Base-by-base conservation (phyloP, 2,329 filamentous ascomycete genomes). In the Penicillium capsulatum region DNA sequence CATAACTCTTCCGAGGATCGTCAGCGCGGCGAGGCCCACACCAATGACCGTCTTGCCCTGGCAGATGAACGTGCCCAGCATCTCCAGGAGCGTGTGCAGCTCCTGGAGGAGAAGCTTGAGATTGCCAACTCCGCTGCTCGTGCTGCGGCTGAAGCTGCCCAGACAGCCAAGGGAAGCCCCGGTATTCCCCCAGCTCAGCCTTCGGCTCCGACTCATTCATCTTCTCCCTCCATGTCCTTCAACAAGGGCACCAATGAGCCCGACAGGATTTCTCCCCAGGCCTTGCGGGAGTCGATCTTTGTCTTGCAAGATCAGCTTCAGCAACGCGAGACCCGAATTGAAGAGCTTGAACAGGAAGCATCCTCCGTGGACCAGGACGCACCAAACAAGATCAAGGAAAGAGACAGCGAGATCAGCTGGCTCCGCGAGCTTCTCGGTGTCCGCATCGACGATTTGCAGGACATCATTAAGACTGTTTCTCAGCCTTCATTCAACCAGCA, bases 231-330 rank as follows among this genome's bases (percentile, higher is more conserved):
- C 4, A 60, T 72, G 44, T 67, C 71, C 17, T 64, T 67, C 31
- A 62, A 51, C 17, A 58, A 65, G 45, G 59, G 66, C 44, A 59
- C 67, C 35, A 74, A 76, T 15, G 67, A 81, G 3, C 85, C 87
- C 0, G 88, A 92, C 63, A 94, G 85, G 73, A 87, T 96, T 42
- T 96, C 91, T 2, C 87, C 90, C 1, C 91, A 97, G 66, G 92
- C 92, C 5, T 77, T 98, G 20, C 84, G 92, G 19, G 92, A 98
- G 66, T 95, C 90, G 1, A 96, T 98, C 59, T 82, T 94, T 67
- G 92, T 96, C 13, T 74, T 98, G 17, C 92, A 98, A 67, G 91
- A 97, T 64, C 92, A 98, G 65, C 76, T 98, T 5, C 92, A 97
- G 64, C 88, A 92, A 54, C 89, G 92, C 37, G 92, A 98, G 68